phyloP scores from a whole-genome alignment of 129 eudicot species.

The Apium graveolens region DNA sequence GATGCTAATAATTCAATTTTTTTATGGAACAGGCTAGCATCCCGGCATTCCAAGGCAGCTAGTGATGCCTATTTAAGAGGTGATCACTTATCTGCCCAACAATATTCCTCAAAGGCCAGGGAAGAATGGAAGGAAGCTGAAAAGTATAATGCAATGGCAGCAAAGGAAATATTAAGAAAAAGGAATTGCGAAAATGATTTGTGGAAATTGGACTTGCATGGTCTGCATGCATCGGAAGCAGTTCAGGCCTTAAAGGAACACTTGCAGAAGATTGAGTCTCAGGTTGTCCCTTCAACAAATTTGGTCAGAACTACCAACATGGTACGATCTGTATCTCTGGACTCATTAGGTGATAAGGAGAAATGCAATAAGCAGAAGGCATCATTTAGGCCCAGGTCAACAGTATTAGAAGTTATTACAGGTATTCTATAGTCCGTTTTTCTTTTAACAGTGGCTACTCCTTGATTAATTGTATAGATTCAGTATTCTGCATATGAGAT shows the following conservation, averaged over 20 bases:
- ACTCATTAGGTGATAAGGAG: conserved; percentile 18
- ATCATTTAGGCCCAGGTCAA: conserved; percentile 30
- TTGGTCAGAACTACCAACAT: conserved; percentile 12
- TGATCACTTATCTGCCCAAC: conserved; percentile 68
- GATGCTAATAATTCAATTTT: neutral
- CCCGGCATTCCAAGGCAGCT: conserved; percentile 76
- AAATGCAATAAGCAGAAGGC: conserved; percentile 31
- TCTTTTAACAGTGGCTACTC: too few species aligned
- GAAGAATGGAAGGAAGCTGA: conserved; percentile 75
- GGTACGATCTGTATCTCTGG: conserved; percentile 16
- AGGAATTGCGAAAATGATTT: conserved; percentile 57
- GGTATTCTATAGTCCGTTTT: conserved; percentile 28
- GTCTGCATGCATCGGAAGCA: conserved; percentile 86
- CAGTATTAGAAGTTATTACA: conserved; percentile 65
- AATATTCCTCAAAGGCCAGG: conserved; percentile 50
- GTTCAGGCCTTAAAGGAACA: conserved; percentile 67
- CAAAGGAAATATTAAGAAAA: conserved; percentile 52
- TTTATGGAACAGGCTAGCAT: conserved; percentile 56
- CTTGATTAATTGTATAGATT: neutral
- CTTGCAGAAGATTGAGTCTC: conserved; percentile 49
- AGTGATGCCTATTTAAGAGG: conserved; percentile 70
- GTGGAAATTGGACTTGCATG: conserved; percentile 92
- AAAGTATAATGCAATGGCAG: conserved; percentile 67
- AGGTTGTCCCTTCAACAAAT: conserved; percentile 13
- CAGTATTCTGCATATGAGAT: neutral